Evolutionary conservation across 2,329 filamentous ascomycete species (phyloP), one percentile per base, ranked within the genome.

Genomic region (Fusarium camptoceras): DNA sequence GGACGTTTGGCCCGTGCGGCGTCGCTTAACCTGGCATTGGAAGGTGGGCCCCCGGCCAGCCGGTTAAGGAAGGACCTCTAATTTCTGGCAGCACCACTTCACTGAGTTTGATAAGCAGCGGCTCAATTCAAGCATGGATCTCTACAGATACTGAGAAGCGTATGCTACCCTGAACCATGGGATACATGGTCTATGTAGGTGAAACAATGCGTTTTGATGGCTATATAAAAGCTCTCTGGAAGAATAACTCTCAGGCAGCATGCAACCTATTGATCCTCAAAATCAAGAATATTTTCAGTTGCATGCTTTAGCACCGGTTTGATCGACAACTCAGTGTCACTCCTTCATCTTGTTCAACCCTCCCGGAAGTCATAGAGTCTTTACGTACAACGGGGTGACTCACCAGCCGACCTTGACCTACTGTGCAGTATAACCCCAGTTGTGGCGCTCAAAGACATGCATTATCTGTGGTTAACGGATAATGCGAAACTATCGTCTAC

Each of bases 21-120:
- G 24, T 43, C 39, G 28, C 37, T 43, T 31, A 64, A 56, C 49
- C 49, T 8, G 49, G 41, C 22, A 55, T 55, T 48, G 28, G 61
- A 43, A 66, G 43, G 55, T 61, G 62, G 55, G 16, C 9, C 18
- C n/a, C 53, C 62, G 55, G 63, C 43, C 37, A 61, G 22, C 63
- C 55, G 41, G 44, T 66, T 66, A 25, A 20, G 63, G 63, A 66
- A 66, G 63, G 63, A 66, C 59, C 44, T 50, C 25, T 22, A 64
- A 47, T 34, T 24, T 44, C 25, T 30, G 47, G 28, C 54, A 39
- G 47, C 43, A 59, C 30, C 22, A 39, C 63, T 34, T 30, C 60
- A 47, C 39, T 42, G 37, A 28, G 31, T 14, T 25, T 42, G 49
- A 51, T 39, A 55, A 46, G 49, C 25, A 57, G 37, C 24, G 28